Base-by-base conservation (phyloP, 257 asterid genomes). In the Penstemon newberryi region DNA sequence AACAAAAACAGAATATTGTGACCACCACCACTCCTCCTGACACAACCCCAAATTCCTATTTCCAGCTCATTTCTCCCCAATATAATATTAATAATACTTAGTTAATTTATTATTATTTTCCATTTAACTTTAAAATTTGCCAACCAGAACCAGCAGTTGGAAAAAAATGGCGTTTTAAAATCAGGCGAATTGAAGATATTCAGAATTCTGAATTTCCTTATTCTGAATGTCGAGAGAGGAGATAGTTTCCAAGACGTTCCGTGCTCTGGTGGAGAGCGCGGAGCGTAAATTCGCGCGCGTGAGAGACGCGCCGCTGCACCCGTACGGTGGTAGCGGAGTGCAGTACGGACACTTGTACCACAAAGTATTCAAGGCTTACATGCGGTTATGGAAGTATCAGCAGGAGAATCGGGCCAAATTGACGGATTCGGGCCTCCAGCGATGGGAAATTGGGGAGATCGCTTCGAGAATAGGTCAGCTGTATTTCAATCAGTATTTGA, bases 391-490 rank as follows among this genome's bases (percentile, higher is more conserved):
- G 99, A 93, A 91, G 73, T 87, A 81, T 39, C 99, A 94, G 90
- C 97, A 85, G 79, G 88, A 84, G 74, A 86, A 94, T 80, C 85
- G 99, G 80, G 84, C 72, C 19, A 82, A 76, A 74, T 82, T 94
- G 61, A 76, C 71, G 47, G 91, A 80, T 19, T 85, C 89, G 56
- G 97, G 99, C 44, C 88, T 94, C 15, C 95, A 86, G 79, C 82
- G 99, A 1, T 91, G 95, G 97, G 97, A 94, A 79, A 91, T 94
- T 77, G 99, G 99, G 25, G 99, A 94, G 89, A 94, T 94, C 87
- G 97, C 99, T 33, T 94, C 99, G 19, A 84, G 99, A 63, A 91
- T 94, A 69, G 99, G 99, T 5, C 99, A 94, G 79, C 87, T 94
- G 64, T 94, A 91, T 19, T 89, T 84, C 62, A 84, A 72, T 70